Evolutionary conservation across 1,139 yeast genomes (phyloP).

Genomic region (Debaryomyces subglobosus): DNA sequence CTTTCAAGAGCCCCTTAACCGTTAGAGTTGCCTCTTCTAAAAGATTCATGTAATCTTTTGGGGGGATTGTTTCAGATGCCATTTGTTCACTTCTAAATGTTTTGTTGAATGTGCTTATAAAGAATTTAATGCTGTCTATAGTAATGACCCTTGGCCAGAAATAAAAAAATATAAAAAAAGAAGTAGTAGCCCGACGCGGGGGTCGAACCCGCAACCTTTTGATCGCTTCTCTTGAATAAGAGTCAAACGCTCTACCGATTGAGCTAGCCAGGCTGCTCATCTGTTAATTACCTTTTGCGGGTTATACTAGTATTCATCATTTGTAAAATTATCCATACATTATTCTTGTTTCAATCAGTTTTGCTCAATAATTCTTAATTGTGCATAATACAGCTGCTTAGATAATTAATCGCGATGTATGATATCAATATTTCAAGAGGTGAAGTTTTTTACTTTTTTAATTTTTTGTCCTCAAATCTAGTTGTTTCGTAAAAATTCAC

Average conservation of each 20-base stretch:
- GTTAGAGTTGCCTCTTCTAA: slow-evolving; percentile 25
- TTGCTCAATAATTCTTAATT: too few species aligned
- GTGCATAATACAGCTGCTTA: too few species aligned
- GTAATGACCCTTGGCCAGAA: too few species aligned
- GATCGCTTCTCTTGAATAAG: slow-evolving; percentile 23
- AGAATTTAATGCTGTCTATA: not conserved
- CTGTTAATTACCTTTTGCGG: not conserved
- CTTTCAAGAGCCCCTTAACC: slow-evolving; percentile 17
- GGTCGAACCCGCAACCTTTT: slow-evolving; percentile 43
- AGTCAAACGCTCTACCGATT: slow-evolving; percentile 26
- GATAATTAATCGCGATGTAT: too few species aligned
- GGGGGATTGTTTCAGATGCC: slow-evolving; percentile 4
- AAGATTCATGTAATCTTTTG: slow-evolving; percentile 21
- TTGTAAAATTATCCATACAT: too few species aligned
- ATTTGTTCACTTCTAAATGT: not conserved
- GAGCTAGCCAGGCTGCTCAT: slow-evolving; percentile 22
- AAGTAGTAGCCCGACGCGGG: slow-evolving; percentile 35
- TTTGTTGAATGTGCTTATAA: not conserved
- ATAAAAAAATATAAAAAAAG: not conserved
- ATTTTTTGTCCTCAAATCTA: too few species aligned
- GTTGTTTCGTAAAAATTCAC: not conserved
- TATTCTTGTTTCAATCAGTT: too few species aligned
- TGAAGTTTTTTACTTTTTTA: too few species aligned
- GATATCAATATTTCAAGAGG: too few species aligned
- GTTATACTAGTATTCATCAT: too few species aligned